Percentiles rank a stretch among this genome's conserved stretches.
Conservation (phyloP, 2,329 filamentous ascomycete species). For the Thielaviopsis ethacetica region DNA sequence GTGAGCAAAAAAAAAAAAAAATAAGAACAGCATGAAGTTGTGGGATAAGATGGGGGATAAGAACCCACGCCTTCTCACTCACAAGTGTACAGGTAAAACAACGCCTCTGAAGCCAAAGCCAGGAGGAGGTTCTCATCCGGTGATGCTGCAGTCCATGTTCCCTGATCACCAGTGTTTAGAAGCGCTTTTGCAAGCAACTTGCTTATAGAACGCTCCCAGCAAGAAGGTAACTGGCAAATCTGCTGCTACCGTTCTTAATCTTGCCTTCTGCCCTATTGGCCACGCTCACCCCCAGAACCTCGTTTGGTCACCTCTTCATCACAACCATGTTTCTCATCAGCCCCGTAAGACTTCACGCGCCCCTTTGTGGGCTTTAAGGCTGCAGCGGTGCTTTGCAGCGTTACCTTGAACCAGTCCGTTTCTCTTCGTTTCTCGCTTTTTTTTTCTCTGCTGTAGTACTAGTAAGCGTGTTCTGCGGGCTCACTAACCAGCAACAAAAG, state of each 20-base stretch:
- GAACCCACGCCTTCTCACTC: too few relatives aligned
- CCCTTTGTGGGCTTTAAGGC: too few relatives aligned
- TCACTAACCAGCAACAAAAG: not conserved
- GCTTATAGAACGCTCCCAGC: not conserved
- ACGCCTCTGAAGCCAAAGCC: not conserved
- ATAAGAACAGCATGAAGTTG: too few relatives aligned
- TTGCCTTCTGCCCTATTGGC: not conserved
- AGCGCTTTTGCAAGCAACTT: not conserved
- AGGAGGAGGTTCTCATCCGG: not conserved
- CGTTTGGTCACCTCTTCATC: not conserved
- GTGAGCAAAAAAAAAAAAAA: too few relatives aligned
- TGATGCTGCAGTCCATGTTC: not conserved
- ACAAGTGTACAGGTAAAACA: not conserved
- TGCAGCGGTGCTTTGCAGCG: not conserved
- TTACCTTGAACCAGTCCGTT: not conserved
- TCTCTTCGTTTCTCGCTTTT: not conserved
- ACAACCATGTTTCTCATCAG: too few relatives aligned
- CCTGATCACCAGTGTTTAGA: not conserved
- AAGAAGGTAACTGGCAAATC: not conserved
- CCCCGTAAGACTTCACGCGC: too few relatives aligned
- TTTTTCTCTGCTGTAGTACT: too few relatives aligned
- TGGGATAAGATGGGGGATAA: too few relatives aligned
- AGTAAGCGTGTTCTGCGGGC: not conserved
- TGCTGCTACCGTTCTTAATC: not conserved
- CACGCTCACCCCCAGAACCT: not conserved